Conservation (phyloP, 192 early-diverging fungal species). For the Phlyctochytrium bullatum region DNA sequence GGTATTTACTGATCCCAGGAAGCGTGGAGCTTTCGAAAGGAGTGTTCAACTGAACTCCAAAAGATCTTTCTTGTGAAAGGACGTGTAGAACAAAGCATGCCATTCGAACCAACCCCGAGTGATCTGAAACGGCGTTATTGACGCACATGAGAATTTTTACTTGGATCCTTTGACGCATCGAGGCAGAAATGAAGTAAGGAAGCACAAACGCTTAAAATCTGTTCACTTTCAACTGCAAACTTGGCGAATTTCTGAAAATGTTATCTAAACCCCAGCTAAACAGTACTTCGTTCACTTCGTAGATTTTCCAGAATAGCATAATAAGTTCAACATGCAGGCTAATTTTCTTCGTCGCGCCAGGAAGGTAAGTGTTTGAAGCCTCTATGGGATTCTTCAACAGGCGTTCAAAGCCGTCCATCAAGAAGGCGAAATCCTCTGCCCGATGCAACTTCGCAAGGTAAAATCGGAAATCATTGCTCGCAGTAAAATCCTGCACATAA, state of each 20-base stretch:
- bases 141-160: slow-evolving; percentile 34
- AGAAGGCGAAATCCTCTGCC: slow-evolving; percentile 76
- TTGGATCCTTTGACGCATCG: slow-evolving; percentile 56
- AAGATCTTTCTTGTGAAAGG: slow-evolving; percentile 65
- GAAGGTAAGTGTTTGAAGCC: slow-evolving; percentile 72
- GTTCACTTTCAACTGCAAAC: slow-evolving; percentile 59
- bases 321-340: slow-evolving; percentile 64
- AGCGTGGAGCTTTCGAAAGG: slow-evolving; percentile 44
- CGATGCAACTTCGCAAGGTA: slow-evolving; percentile 82
- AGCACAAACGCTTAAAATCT: slow-evolving; percentile 59
- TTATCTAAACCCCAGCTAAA: neutral
- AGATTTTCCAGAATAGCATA: slow-evolving; percentile 82
- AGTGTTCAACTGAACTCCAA: slow-evolving; percentile 64
- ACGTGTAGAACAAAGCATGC: slow-evolving; percentile 70
- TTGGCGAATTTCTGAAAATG: slow-evolving; percentile 55
- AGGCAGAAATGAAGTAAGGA: slow-evolving; percentile 62
- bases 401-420: slow-evolving; percentile 74
- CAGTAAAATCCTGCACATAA: slow-evolving; percentile 9
- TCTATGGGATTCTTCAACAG: slow-evolving; percentile 72
- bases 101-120: slow-evolving; percentile 73
- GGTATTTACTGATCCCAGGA: slow-evolving; percentile 19
- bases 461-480: slow-evolving; percentile 72
- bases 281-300: slow-evolving; percentile 74
- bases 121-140: slow-evolving; percentile 33
- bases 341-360: slow-evolving; percentile 70